Conservation (phyloP, 495 filamentous ascomycete species). For the Xylaria venustula region DNA sequence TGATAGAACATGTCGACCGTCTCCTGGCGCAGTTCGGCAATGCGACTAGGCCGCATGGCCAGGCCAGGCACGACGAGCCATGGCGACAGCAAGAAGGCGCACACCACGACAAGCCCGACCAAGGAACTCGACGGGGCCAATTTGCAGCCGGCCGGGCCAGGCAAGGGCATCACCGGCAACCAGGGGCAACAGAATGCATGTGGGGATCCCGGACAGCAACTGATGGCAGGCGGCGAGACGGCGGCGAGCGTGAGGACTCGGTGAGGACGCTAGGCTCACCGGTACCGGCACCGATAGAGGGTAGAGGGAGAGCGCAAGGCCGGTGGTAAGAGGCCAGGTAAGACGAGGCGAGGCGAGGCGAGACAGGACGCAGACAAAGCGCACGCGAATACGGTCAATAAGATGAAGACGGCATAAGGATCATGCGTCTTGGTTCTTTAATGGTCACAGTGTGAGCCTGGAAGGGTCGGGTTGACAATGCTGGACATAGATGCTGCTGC, state of each 20-base stretch:
- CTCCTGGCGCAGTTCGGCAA: conserved; percentile 60
- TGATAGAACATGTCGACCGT: conserved; percentile 95
- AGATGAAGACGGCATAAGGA: too few relatives aligned
- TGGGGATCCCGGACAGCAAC: conserved; percentile 14
- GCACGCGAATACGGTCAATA: neutral
- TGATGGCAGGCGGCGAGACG: neutral
- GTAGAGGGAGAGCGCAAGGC: too few relatives aligned
- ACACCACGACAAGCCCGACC: conserved; percentile 15
- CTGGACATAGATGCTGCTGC: too few relatives aligned
- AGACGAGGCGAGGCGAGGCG: neutral
- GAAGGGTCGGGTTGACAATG: too few relatives aligned
- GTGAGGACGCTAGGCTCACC: conserved; percentile 4
- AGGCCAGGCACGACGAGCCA: conserved; percentile 32
- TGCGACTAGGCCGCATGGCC: conserved; percentile 52
- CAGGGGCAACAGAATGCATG: conserved; percentile 33
- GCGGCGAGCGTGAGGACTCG: conserved; percentile 8
- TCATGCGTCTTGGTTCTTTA: neutral
- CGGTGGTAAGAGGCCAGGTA: neutral
- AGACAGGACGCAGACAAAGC: neutral
- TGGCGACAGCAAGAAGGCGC: conserved; percentile 25
- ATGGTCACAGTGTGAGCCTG: neutral
- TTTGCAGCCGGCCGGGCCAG: conserved; percentile 34
- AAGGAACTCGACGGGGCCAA: conserved; percentile 24
- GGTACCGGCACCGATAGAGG: conserved; percentile 14
- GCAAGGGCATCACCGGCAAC: conserved; percentile 46